Evolutionary conservation across 108 stramenopile species (phyloP), one percentile per base, ranked within the genome.

Genomic region (Asterionellopsis glacialis): DNA sequence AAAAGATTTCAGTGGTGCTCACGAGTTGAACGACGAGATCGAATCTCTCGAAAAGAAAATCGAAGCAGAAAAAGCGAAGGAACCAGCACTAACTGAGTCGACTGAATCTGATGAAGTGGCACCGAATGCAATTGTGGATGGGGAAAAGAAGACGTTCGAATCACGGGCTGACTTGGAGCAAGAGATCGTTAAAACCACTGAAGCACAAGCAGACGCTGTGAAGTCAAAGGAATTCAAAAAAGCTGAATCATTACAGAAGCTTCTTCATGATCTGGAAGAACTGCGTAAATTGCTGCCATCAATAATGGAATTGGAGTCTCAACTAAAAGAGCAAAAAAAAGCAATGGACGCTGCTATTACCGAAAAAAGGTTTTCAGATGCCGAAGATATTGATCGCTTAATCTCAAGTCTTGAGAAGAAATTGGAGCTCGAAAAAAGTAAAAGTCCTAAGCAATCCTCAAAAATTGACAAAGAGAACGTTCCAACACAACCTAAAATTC

Each of bases 1-100:
- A 21, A 93, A 89, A 59, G 68, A 81, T 52, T 93, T 89, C 47
- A 57, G 65, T 33, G 45, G 69, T 38, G 91, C 91, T 16, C 82
- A 60, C 5, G 51, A 69, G 14, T 41, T 93, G 19, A 74, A 89
- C n/a, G 59, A 66, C 21, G 65, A 84, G 38, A 73, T 93, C 38
- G 85, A 77, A 39, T 40, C 43, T 18, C 51, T 93, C 4, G 74
- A 82, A 69, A 62, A 59, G 27, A 75, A 73, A 44, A 33, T 87
- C 15, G 77, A 78, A 27, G 49, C 39, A 13, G 90, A 92, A 55
- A 75, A 59, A 51, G 58, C 55, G 14, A 77, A 61, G 45, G 48
- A 62, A 44, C n/a, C 45, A 44, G 55, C 13, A 19, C 43, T n/a
- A 41, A 14, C 0, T 28, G 48, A 66, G 67, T 4, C 45, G 11